phyloP scores from a whole-genome alignment of 192 early-diverging fungal genomes.

The Backusella morwellensis region DNA sequence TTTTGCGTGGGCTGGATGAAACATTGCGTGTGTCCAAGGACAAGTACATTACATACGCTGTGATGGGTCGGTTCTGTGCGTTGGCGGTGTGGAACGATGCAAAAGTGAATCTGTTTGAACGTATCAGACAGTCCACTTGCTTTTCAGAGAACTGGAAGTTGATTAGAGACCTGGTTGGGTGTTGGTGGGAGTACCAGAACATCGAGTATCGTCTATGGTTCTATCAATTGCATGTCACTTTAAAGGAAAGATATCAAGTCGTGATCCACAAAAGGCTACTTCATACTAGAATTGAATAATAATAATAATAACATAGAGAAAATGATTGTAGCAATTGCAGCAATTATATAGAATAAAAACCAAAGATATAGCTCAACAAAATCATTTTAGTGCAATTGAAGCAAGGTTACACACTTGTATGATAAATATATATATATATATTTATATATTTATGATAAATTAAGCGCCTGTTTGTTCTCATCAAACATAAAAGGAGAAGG shows the following conservation, averaged over 20 bases:
- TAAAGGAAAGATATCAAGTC: not conserved
- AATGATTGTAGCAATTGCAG: no score
- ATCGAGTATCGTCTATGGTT: constrained; percentile 12
- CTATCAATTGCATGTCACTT: constrained; percentile 1
- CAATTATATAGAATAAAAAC: no score
- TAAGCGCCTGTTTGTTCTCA: not conserved
- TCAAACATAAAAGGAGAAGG: not conserved
- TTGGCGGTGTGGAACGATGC: constrained; percentile 33
- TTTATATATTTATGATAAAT: no score
- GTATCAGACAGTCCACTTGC: not conserved
- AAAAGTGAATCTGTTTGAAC: constrained; percentile 2
- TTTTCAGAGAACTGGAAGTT: not conserved
- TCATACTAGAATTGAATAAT: no score
- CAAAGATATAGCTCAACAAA: no score
- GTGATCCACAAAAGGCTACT: no score
- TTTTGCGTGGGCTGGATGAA: constrained; percentile 72
- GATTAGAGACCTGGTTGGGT: constrained; percentile 10
- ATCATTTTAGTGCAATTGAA: no score
- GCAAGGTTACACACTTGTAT: no score
- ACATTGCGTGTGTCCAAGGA: constrained; percentile 25
- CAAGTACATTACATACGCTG: constrained; percentile 25
- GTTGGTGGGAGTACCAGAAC: constrained; percentile 30
- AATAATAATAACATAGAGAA: no score
- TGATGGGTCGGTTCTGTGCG: constrained; percentile 35
- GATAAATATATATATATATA: no score